Evolutionary conservation across 202 grass and related monocot genomes (phyloP), one percentile per base, ranked within the genome.

Genomic region (Musa balbisiana): DNA sequence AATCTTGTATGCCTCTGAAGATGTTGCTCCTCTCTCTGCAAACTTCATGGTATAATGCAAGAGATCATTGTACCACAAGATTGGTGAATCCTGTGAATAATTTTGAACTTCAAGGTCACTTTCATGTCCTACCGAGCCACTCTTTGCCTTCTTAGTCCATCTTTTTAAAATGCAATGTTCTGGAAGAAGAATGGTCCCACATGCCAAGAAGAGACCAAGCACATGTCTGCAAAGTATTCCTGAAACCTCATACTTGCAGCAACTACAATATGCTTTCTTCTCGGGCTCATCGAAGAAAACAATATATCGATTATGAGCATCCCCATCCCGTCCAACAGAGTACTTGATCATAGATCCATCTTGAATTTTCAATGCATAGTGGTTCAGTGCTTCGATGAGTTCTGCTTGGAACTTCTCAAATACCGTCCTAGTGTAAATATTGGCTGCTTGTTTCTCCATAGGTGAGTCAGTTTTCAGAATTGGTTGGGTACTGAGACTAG

Each of bases 161-260:
- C 91, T 82, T 33, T 86, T 98, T 14, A 74, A 86, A 64, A 92
- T 80, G 64, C 69, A 92, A 43, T 88, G 76, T 59, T 92, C 92
- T 0, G 92, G 92, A 81, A 91, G 79, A 52, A 84, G 80, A 81
- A 86, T 81, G 9, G 87, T 26, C 19, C 89, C 87, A 51, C 81
- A 86, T 64, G 85, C 74, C 66, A 88, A 66, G 72, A 98, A 94
- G 29, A 94, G 88, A 51, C 77, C 78, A 51, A 98, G 85, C 13
- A 92, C 85, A 84, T 98, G 94, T 59, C 94, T 89, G 81, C 94
- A 98, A 43, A 86, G 68, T 86, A 98, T 92, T 21, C 85, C 88
- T 51, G 83, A 84, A 72, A 89, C 85, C 54, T 89, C 77, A 77
- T 83, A 91, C 66, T 88, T 89, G 73, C 71, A 91, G 78, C 94